Base-by-base conservation (phyloP, 306 rosid genomes). In the Elaeagnus macrophylla region DNA sequence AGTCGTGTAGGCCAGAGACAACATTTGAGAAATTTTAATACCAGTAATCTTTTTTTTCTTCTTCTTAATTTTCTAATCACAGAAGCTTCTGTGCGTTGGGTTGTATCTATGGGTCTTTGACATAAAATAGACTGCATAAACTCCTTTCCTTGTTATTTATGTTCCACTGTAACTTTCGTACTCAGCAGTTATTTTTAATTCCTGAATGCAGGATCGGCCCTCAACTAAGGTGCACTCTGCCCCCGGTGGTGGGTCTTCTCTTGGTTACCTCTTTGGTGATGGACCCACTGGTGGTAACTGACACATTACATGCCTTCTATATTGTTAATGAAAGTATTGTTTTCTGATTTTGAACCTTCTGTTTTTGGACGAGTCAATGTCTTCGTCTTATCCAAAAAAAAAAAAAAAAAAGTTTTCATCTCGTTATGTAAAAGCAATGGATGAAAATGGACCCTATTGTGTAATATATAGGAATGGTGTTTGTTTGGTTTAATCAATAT, bases 221-320 rank as follows among this genome's bases (percentile, higher is more conserved):
- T 84, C 97, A 41, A 86, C 97, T 72, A 91, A 91, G 78, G 96
- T 91, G 52, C 97, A 91, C 50, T 63, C 97, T 66, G 97, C 96
- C 48, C 97, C 97, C 6, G 96, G 97, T 20, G 97, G 97, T 36
- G 96, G 96, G 52, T 91, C 97, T 50, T 91, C 97, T 51, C 70
- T 91, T 72, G 95, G 81, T 61, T 91, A 91, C 64, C 95, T 91
- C 72, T 91, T 91, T 67, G 96, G 90, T 53, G 68, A 80, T 49
- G 81, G 83, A 1, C 83, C 71, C 25, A 73, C 80, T 16, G 81
- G 69, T 25, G 82, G 80, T 54, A 86, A 91, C 54, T 86, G 77
- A 91, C 59, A 54, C 37, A 41, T 56, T 48, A 48, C 37, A 25
- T 25, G 32, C 13, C 13, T 19, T 14, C 18, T 25, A 36, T 41